Conservation (phyloP, 495 filamentous ascomycete genomes). For the Hapsidospora chrysogenum region DNA sequence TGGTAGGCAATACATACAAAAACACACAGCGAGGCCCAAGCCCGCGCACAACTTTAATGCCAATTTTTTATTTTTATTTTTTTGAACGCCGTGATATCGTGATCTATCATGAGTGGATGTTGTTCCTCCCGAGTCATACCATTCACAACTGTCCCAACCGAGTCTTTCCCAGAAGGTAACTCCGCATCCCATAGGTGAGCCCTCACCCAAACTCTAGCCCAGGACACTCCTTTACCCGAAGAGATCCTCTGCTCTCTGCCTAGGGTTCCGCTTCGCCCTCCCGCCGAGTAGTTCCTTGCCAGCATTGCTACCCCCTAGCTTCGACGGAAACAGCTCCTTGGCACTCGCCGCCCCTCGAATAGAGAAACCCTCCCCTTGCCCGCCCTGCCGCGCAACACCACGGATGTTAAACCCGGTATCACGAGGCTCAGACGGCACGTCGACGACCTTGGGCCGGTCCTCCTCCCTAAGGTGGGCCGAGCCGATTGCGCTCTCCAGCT, state of each 20-base stretch:
- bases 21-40: too few species aligned
- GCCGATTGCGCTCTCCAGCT: slow-evolving; percentile 1
- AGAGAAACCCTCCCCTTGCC: slow-evolving; percentile 34
- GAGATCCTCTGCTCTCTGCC: slow-evolving; percentile 36
- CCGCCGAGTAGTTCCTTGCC: slow-evolving; percentile 56
- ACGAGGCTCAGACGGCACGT: not conserved
- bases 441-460: not conserved
- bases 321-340: slow-evolving; percentile 56
- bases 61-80: slow-evolving; percentile 1
- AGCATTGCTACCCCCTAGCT: slow-evolving; percentile 37
- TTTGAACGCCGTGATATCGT: too few species aligned
- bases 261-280: slow-evolving; percentile 23
- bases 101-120: too few species aligned
- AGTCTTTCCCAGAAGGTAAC: not conserved
- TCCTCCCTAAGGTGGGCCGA: slow-evolving; percentile 1
- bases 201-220: not conserved
- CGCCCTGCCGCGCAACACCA: slow-evolving; percentile 30
- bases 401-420: slow-evolving; percentile 41
- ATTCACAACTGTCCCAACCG: too few species aligned
- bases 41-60: too few species aligned
- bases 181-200: not conserved
- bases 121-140: too few species aligned
- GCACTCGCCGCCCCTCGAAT: slow-evolving; percentile 49
- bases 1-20: too few species aligned
- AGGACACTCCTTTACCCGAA: slow-evolving; percentile 13